Evolutionary conservation across 306 rosid genomes (phyloP).

Genomic region (Gastrolobium villosum): DNA sequence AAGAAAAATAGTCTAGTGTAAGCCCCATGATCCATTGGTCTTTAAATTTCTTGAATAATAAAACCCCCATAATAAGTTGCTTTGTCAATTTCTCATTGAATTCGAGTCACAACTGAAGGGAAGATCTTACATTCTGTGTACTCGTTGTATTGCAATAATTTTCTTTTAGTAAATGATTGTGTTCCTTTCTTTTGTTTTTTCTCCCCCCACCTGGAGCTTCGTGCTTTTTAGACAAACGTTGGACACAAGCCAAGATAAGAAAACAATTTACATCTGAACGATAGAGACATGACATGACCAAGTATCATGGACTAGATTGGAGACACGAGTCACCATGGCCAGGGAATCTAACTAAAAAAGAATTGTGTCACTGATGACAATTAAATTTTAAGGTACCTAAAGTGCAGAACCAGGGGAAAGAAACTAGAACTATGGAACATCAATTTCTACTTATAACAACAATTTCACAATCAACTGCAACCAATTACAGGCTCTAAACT

Average conservation of each 20-base stretch:
- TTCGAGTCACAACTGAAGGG: not conserved
- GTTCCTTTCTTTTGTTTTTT: slow-evolving; percentile 3
- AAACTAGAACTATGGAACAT: no score
- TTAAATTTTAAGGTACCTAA: no score
- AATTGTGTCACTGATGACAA: no score
- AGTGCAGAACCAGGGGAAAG: no score
- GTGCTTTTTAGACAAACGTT: not conserved
- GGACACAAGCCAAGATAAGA: not conserved
- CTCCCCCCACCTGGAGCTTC: not conserved
- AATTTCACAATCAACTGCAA: no score
- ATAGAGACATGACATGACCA: not conserved
- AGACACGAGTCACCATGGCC: not conserved
- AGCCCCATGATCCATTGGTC: no score
- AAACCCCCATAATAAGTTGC: no score
- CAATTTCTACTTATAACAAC: not conserved
- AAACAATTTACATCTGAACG: not conserved
- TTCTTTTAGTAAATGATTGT: not conserved
- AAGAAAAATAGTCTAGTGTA: no score
- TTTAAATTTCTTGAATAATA: no score
- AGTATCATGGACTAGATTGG: not conserved
- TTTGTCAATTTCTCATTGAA: not conserved
- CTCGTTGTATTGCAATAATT: slow-evolving; percentile 19
- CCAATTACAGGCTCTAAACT: no score
- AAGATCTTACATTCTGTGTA: slow-evolving; percentile 16
- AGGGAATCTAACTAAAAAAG: not conserved